phyloP scores from a whole-genome alignment of 345 rosid species.

The Acer negundo region DNA sequence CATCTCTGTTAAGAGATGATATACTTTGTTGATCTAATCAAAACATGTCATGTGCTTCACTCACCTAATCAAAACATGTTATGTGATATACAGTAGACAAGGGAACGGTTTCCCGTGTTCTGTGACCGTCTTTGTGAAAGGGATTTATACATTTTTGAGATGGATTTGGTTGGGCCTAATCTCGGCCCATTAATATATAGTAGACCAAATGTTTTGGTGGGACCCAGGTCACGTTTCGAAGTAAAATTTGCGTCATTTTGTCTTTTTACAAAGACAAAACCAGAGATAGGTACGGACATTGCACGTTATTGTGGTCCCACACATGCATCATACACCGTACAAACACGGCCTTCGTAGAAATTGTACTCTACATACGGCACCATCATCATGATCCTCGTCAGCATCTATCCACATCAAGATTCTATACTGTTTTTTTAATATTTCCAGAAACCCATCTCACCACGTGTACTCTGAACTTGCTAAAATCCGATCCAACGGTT shows the following conservation, averaged over 20 bases:
- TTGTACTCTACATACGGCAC: neutral
- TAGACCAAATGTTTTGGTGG: neutral
- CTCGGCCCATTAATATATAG: neutral
- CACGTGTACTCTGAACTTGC: neutral
- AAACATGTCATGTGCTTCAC: too few relatives aligned
- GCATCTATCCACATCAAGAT: slow-evolving; percentile 11
- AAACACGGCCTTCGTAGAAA: slow-evolving; percentile 19
- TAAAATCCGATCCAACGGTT: slow-evolving; percentile 9
- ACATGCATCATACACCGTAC: slow-evolving; percentile 30
- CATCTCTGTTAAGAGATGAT: too few relatives aligned
- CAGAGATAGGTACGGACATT: slow-evolving; percentile 47
- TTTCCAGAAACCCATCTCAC: neutral
- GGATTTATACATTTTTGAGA: too few relatives aligned
- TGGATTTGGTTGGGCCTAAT: too few relatives aligned
- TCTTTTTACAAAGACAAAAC: neutral
- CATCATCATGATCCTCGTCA: neutral
- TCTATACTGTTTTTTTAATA: neutral
- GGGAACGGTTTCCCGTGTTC: too few relatives aligned
- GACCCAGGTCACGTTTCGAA: neutral
- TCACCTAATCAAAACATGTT: too few relatives aligned
- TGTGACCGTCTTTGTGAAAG: too few relatives aligned
- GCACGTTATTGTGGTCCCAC: slow-evolving; percentile 43
- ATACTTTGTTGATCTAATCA: too few relatives aligned
- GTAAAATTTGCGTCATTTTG: neutral
- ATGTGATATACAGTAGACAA: too few relatives aligned